These are phyloP conservation scores for Spizellomyces punctatus DNA, from an alignment of 192 early-diverging fungal species.

Conservation along the genomic window DNA sequence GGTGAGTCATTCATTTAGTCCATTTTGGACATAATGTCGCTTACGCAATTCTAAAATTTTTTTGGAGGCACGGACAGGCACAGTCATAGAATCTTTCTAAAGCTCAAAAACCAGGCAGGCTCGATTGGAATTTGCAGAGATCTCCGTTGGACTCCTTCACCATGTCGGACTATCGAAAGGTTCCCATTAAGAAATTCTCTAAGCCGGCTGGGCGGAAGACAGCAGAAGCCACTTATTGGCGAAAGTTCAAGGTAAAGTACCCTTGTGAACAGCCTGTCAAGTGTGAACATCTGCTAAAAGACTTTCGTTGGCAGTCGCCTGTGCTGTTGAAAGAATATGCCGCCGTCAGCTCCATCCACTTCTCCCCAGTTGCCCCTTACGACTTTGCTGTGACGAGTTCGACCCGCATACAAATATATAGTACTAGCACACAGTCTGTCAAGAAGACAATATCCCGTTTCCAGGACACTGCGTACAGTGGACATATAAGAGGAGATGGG, in stretches of 20 bases:
- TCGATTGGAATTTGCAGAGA: no score
- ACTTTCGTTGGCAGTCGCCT: slow-evolving; percentile 62
- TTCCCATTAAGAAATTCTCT: slow-evolving; percentile 28
- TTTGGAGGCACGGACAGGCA: not conserved
- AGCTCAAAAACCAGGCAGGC: no score
- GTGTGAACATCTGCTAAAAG: not conserved
- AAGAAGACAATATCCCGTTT: slow-evolving; percentile 94
- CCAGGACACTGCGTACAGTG: slow-evolving; percentile 82
- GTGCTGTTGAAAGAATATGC: slow-evolving; percentile 87
- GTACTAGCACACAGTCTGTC: slow-evolving; percentile 74
- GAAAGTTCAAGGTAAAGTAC: slow-evolving; percentile 35
- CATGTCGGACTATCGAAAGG: slow-evolving; percentile 32
- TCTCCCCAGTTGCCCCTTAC: slow-evolving; percentile 76
- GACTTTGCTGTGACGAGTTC: slow-evolving; percentile 91
- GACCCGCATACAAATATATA: slow-evolving; percentile 91
- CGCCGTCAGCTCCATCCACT: slow-evolving; percentile 79
- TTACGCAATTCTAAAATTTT: not conserved
- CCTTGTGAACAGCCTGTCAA: not conserved
- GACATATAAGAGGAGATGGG: slow-evolving; percentile 79
- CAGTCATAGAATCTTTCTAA: not conserved
- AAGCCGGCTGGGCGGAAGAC: slow-evolving; percentile 23
- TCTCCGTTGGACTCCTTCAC: not conserved
- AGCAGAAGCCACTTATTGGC: slow-evolving; percentile 31
- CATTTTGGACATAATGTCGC: no score
- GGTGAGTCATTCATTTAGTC: no score